These are phyloP conservation scores for Scenedesmus sp. DNA, from an alignment of 163 green algal genomes.

Conservation along the genomic window DNA sequence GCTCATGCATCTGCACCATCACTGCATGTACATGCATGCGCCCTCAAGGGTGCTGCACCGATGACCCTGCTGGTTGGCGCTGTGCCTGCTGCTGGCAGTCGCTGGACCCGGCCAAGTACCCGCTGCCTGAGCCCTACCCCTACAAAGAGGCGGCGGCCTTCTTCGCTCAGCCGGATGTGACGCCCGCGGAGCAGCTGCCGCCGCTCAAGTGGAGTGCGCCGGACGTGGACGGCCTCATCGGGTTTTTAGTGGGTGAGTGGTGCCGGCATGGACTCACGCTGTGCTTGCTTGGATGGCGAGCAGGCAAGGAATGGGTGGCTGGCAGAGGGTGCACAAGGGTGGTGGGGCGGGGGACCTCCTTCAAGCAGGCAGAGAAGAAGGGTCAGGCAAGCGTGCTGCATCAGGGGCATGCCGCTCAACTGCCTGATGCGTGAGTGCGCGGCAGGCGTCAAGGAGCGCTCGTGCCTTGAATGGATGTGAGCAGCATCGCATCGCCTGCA, in stretches of 20 bases:
- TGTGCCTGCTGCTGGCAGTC: constrained; percentile 48
- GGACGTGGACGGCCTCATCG: constrained; percentile 83
- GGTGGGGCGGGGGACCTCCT: too few relatives aligned
- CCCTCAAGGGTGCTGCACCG: background rate
- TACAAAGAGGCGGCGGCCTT: constrained; percentile 79
- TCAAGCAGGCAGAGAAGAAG: too few relatives aligned
- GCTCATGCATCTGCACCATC: background rate
- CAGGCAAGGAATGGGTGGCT: background rate
- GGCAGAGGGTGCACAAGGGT: background rate
- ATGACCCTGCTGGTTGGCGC: constrained; percentile 13
- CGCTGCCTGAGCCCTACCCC: constrained; percentile 85
- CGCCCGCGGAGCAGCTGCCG: constrained; percentile 74
- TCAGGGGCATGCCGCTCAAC: background rate
- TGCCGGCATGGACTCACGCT: background rate
- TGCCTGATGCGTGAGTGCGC: background rate
- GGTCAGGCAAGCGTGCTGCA: background rate
- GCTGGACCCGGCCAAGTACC: constrained; percentile 84
- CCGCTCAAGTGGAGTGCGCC: constrained; percentile 92
- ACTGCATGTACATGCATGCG: background rate
- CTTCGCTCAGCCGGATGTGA: constrained; percentile 94
- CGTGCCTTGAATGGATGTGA: background rate
- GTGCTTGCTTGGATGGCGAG: background rate
- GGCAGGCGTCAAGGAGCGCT: too few relatives aligned
- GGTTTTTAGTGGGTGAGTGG: constrained; percentile 78
- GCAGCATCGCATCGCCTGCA: too few relatives aligned